Conservation (phyloP, 192 early-diverging fungal species). For the Cladochytrium replicatum region DNA sequence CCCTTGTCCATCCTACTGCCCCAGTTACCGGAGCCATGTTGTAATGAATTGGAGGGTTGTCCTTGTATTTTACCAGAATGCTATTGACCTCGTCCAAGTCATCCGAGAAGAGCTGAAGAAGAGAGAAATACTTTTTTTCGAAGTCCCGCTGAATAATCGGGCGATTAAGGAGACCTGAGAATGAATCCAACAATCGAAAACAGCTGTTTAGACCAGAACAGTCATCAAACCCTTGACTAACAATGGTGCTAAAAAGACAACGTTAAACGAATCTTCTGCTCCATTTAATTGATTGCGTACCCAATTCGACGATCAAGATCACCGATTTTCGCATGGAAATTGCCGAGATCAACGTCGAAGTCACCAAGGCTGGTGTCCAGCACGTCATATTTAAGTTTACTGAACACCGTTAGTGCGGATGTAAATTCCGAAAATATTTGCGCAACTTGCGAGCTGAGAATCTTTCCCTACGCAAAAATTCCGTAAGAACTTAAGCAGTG, state of each 20-base stretch:
- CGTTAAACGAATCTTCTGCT: constrained; percentile 11
- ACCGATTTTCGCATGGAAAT: constrained; percentile 45
- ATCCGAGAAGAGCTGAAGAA: constrained; percentile 40
- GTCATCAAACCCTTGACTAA: constrained; percentile 55
- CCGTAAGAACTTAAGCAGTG: constrained; percentile 9
- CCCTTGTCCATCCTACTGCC: constrained; percentile 48
- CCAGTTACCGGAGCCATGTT: constrained; percentile 61
- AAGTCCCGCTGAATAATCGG: constrained; percentile 47
- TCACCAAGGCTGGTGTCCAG: constrained; percentile 35
- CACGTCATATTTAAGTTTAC: constrained; percentile 53
- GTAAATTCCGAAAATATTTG: constrained; percentile 55
- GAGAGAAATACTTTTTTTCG: constrained; percentile 49
- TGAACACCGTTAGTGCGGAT: constrained; percentile 31
- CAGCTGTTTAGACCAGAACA: constrained; percentile 45
- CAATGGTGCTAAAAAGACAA: constrained; percentile 49
- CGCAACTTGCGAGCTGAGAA: constrained; percentile 49
- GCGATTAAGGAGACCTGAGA: constrained; percentile 45
- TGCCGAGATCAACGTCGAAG: constrained; percentile 42
- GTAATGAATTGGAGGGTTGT: constrained; percentile 51
- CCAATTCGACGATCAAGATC: constrained; percentile 53
- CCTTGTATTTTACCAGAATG: constrained; percentile 42
- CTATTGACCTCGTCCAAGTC: constrained; percentile 46
- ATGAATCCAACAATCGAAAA: constrained; percentile 53
- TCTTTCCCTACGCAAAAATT: constrained; percentile 42
- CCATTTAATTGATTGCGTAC: constrained; percentile 5